Conservation (phyloP, 257 asterid genomes). For the Forsythia viridissima region DNA sequence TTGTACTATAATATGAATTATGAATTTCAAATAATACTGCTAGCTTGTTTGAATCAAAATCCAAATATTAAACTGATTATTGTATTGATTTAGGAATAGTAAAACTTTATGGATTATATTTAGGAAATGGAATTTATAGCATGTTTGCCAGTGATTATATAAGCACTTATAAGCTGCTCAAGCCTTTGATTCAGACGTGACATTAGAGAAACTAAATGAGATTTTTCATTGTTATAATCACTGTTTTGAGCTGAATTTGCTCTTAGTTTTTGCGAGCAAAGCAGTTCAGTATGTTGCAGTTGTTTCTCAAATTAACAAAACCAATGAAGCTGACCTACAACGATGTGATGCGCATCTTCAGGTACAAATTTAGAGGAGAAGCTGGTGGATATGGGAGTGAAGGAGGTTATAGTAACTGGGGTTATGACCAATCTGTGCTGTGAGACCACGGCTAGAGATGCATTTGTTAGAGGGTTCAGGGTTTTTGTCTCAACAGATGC, state of each 20-base stretch:
- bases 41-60: background rate
- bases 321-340: background rate
- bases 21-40: background rate
- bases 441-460: slow-evolving; percentile 82
- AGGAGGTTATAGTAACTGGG: slow-evolving; percentile 75
- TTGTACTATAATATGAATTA: background rate
- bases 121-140: background rate
- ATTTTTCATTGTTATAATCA: background rate
- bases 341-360: slow-evolving; percentile 5
- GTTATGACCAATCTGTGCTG: slow-evolving; percentile 83
- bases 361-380: slow-evolving; percentile 68
- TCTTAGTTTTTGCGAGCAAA: background rate
- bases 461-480: slow-evolving; percentile 65
- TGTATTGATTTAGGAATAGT: background rate
- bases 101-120: background rate
- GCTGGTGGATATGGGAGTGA: slow-evolving; percentile 51
- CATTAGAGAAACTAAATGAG: background rate
- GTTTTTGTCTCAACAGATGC: slow-evolving; percentile 78
- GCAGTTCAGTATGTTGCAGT: background rate
- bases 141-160: no score
- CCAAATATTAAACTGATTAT: background rate
- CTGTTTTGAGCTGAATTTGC: background rate
- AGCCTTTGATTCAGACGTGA: background rate
- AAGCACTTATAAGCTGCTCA: no score
- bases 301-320: background rate